phyloP scores from a whole-genome alignment of 1,284 basidiomycete genomes.

The Ceratobasidium sp. region DNA sequence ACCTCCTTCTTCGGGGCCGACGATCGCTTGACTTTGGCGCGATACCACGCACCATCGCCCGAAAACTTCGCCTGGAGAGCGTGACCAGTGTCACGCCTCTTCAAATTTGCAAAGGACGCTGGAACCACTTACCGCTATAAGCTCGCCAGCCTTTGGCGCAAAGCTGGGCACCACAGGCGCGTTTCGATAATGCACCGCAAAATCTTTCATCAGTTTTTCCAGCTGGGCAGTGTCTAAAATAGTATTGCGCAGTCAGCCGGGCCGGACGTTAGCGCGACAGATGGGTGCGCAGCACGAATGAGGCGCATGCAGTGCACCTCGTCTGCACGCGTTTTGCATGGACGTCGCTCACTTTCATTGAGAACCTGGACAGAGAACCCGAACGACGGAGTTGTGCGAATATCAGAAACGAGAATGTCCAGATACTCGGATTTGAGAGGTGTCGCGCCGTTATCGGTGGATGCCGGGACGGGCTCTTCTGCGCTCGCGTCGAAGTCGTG shows the following conservation, averaged over 20 bases:
- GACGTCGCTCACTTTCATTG: slow-evolving; percentile 72
- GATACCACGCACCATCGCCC: slow-evolving; percentile 89
- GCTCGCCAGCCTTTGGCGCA: slow-evolving; percentile 82
- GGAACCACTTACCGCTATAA: slow-evolving; percentile 75
- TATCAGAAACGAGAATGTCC: slow-evolving; percentile 92
- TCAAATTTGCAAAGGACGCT: slow-evolving; percentile 36
- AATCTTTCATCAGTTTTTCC: slow-evolving; percentile 94
- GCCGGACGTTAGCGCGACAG: neutral
- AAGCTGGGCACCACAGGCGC: slow-evolving; percentile 72
- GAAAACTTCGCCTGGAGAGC: slow-evolving; percentile 71
- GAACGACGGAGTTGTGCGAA: slow-evolving; percentile 79
- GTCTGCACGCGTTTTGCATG: neutral
- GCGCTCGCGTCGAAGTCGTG: slow-evolving; percentile 73
- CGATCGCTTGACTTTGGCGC: slow-evolving; percentile 84
- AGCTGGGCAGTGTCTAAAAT: slow-evolving; percentile 81
- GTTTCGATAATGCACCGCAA: slow-evolving; percentile 83
- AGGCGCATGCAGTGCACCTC: neutral
- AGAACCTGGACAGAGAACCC: slow-evolving; percentile 93
- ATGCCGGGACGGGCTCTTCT: slow-evolving; percentile 59
- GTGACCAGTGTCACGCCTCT: slow-evolving; percentile 30
- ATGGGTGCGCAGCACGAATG: slow-evolving; percentile 17
- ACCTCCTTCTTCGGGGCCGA: slow-evolving; percentile 89
- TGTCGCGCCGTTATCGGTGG: slow-evolving; percentile 58
- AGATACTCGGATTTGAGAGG: slow-evolving; percentile 85
- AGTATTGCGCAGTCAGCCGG: neutral